phyloP scores from a whole-genome alignment of 192 early-diverging fungal species.

The Umbelopsis ramanniana region DNA sequence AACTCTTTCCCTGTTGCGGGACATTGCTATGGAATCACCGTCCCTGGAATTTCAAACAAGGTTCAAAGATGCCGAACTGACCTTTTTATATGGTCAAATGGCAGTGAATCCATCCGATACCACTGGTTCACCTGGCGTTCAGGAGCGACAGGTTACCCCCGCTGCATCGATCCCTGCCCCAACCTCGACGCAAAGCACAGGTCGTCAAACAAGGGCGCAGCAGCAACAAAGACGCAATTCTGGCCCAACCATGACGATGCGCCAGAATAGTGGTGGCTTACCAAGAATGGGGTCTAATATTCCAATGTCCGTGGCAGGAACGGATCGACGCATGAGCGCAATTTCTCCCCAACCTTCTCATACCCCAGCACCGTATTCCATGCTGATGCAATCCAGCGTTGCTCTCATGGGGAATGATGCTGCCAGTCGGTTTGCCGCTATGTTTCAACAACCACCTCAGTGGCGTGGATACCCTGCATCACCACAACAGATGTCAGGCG shows the following conservation, averaged over 20 bases:
- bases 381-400: conserved; percentile 14
- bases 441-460: conserved; percentile 13
- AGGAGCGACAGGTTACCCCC: not conserved
- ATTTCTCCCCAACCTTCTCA: not conserved
- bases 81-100: conserved; percentile 31
- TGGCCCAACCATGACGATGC: not conserved
- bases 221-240: not conserved
- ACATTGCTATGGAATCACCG: conserved; percentile 19
- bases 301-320: not conserved
- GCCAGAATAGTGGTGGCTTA: not conserved
- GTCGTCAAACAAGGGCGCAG: not conserved
- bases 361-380: not conserved
- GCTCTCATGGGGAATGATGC: not conserved
- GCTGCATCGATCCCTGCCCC: not conserved
- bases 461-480: not conserved
- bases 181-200: not conserved
- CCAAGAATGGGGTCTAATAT: conserved; percentile 1
- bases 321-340: not conserved
- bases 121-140: not conserved
- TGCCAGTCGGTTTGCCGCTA: conserved; percentile 13
- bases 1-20: not conserved
- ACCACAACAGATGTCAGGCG: conserved; percentile 2
- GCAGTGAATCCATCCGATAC: conserved; percentile 20
- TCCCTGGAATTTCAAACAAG: conserved; percentile 18
- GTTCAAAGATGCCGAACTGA: conserved; percentile 27